Evolutionary conservation across 208 protist species (phyloP), one percentile per base, ranked within the genome.

Genomic region (Acanthamoeba castellanii): DNA sequence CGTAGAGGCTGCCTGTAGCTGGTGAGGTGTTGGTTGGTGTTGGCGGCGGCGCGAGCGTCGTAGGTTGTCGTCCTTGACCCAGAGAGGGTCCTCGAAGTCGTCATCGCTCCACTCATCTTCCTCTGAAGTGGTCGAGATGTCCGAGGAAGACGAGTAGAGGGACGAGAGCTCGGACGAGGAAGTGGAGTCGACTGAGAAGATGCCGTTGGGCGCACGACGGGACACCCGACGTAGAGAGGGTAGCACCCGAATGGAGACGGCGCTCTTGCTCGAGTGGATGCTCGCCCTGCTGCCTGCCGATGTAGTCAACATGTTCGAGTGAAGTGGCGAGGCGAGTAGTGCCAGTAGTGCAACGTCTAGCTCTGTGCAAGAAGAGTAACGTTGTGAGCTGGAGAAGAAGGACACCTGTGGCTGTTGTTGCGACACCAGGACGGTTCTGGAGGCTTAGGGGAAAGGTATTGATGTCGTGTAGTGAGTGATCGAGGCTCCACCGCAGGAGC

Each of bases 261-360:
- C 72, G 72, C 72, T 81, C 72, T 45, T 81, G 72, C 72, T 81
- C 34, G 72, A 81, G 72, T 81, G 72, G 34, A 81, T 37, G 72
- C 72, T 47, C 0, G 25, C 3, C 22, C 72, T 81, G 61, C n/a
- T 70, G 61, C 37, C 37, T 3, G 37, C 37, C 37, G 37, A 37
- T 3, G 37, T 37, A 37, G 37, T 37, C 37, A 37, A 37, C 37
- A 37, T 37, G 37, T 0, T 37, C 37, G 37, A 37, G 37, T 37
- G 37, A n/a, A n/a, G n/a, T n/a, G 37, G 3, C 37, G 37, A 37
- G 37, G 37, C 37, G 37, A 37, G 42, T 45, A 9, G 42, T 45
- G 42, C 42, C 1, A 45, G 42, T 45, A 45, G 42, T 3, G 42
- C 42, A 3, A 3, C 42, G 37, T 42, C 37, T 42, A 42, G 0